Conservation (phyloP, 371 early-diverging fungal genomes). For the Dichotomocladium elegans region DNA sequence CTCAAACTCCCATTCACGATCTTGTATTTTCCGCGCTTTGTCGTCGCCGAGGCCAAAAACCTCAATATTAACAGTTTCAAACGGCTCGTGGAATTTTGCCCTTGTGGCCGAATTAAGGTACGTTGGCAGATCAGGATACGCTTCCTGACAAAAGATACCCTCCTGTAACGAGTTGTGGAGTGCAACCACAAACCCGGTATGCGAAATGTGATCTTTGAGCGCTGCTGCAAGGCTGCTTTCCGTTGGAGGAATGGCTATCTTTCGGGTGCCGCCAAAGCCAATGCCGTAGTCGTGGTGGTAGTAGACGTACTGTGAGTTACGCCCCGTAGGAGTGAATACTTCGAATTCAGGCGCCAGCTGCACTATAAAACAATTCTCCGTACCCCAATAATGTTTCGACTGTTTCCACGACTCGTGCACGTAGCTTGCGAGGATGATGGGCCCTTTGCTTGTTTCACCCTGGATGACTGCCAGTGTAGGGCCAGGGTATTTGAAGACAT, state of each 20-base stretch:
- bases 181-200: conserved; percentile 15
- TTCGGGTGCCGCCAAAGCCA: conserved; percentile 49
- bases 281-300: conserved; percentile 56
- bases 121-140: conserved; percentile 31
- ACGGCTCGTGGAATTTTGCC: conserved; percentile 16
- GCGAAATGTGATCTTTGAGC: background rate
- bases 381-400: conserved; percentile 55
- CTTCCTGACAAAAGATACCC: conserved; percentile 43
- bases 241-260: conserved; percentile 1
- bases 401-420: conserved; percentile 59
- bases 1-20: conserved; percentile 59
- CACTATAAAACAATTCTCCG: conserved; percentile 44
- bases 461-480: conserved; percentile 54
- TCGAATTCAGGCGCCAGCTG: conserved; percentile 57
- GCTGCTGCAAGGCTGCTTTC: background rate
- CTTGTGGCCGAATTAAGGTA: conserved; percentile 12
- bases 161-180: conserved; percentile 47
- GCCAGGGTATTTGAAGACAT: conserved; percentile 64
- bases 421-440: conserved; percentile 45
- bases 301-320: conserved; percentile 41
- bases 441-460: conserved; percentile 9
- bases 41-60: conserved; percentile 58
- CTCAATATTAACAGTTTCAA: conserved; percentile 56
- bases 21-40: conserved; percentile 37
- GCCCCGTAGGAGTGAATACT: conserved; percentile 36